Evolutionary conservation across 2,329 filamentous ascomycete genomes (phyloP).

Genomic region (Curvularia eragrostidis): DNA sequence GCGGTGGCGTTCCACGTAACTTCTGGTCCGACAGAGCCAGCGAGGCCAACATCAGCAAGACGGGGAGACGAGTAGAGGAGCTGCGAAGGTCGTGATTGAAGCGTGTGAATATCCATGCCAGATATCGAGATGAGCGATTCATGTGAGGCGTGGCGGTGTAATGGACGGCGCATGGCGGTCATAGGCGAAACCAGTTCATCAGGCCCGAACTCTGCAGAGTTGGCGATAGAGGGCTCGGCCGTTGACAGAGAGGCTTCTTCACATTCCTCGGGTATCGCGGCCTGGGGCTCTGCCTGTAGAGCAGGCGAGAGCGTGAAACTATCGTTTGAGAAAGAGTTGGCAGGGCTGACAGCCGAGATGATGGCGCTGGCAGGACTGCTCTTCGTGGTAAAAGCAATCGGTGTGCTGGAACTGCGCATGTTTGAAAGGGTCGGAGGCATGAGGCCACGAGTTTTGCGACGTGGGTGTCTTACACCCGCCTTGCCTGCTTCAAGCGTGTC

Average conservation of each 20-base stretch:
- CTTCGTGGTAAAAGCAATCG: constrained; percentile 43
- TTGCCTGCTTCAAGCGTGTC: constrained; percentile 12
- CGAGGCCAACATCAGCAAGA: constrained; percentile 56
- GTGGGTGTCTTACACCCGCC: constrained; percentile 18
- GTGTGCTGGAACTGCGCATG: constrained; percentile 44
- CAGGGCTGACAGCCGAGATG: constrained; percentile 42
- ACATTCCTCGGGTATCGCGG: constrained; percentile 47
- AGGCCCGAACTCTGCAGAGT: constrained; percentile 38
- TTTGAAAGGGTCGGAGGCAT: constrained; percentile 41
- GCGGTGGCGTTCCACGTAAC: constrained; percentile 54
- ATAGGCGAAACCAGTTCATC: constrained; percentile 43
- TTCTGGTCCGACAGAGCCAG: constrained; percentile 50
- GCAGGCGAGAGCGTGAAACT: constrained; percentile 38
- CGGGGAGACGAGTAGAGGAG: constrained; percentile 65
- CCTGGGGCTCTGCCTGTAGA: constrained; percentile 30
- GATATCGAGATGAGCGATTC: constrained; percentile 88
- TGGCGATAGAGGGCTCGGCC: constrained; percentile 23
- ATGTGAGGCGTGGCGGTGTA: constrained; percentile 76
- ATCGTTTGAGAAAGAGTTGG: constrained; percentile 41
- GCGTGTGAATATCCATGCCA: constrained; percentile 87
- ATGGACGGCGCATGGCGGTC: constrained; percentile 47
- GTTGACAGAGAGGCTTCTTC: constrained; percentile 33
- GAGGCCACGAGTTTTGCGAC: constrained; percentile 36
- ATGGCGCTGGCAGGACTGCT: constrained; percentile 45
- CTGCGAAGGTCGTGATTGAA: constrained; percentile 77